These are phyloP conservation scores for Ligustrum vulgare DNA, from an alignment of 257 asterid species.

Conservation along the genomic window DNA sequence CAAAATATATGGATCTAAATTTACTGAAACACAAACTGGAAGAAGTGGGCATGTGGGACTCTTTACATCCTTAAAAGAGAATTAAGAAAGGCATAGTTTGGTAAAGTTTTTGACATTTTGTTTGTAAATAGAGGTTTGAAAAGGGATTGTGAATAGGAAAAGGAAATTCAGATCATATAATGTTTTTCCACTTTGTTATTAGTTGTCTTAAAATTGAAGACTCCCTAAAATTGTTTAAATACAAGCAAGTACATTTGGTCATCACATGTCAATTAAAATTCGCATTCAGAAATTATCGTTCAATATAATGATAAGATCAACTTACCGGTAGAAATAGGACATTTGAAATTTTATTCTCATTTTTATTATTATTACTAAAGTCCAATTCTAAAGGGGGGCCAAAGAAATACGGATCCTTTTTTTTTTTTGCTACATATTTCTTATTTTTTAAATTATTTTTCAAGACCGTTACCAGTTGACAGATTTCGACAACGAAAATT, in stretches of 20 bases:
- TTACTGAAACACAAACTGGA: not conserved
- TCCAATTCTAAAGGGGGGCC: not conserved
- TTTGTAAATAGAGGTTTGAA: not conserved
- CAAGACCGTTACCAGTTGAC: not conserved
- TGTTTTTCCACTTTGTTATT: conserved; percentile 2
- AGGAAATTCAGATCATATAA: not conserved
- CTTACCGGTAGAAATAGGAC: not conserved
- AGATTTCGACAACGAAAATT: too few relatives aligned
- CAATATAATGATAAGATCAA: not conserved
- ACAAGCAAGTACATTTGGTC: not conserved
- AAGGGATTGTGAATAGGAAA: not conserved
- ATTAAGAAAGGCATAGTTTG: not conserved
- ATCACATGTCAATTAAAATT: not conserved
- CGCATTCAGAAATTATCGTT: not conserved
- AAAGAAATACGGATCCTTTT: too few relatives aligned
- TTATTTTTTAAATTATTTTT: too few relatives aligned
- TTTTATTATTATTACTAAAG: not conserved
- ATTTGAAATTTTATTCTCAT: not conserved
- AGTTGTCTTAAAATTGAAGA: not conserved
- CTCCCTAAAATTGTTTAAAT: not conserved
- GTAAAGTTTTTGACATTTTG: not conserved
- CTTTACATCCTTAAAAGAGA: not conserved
- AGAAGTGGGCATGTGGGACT: conserved; percentile 1
- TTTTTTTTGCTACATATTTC: too few relatives aligned
- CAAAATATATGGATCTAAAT: not conserved